Evolutionary conservation across 345 rosid species (phyloP).

Genomic region (Mercurialis annua): DNA sequence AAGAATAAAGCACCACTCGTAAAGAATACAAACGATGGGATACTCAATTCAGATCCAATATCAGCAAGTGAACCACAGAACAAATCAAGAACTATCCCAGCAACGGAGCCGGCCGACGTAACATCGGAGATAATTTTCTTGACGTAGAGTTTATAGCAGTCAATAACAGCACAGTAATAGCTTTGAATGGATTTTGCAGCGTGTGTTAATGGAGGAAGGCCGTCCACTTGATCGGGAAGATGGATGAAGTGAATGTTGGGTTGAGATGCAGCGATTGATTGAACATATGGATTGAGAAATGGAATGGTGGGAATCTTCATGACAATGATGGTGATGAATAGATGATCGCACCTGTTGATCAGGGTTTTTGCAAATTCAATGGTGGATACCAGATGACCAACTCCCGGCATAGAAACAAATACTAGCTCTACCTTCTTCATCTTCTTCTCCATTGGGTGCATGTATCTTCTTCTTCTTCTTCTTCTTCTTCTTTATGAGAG

Average conservation of each 20-base stretch:
- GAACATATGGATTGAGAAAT: slow-evolving; percentile 5
- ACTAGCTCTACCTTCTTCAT: slow-evolving; percentile 36
- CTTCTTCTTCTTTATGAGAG: too few species aligned
- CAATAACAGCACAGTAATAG: background rate
- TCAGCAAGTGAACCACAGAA: slow-evolving; percentile 18
- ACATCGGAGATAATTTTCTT: background rate
- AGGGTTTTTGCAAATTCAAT: slow-evolving; percentile 47
- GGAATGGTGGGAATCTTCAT: slow-evolving; percentile 13
- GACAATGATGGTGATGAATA: slow-evolving; percentile 31
- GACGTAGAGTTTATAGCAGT: background rate
- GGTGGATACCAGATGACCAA: slow-evolving; percentile 45
- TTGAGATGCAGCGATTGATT: slow-evolving; percentile 19
- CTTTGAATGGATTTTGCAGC: slow-evolving; percentile 18
- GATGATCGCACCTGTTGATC: slow-evolving; percentile 27
- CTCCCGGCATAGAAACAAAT: slow-evolving; percentile 30
- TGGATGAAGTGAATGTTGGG: slow-evolving; percentile 31
- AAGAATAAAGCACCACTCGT: slow-evolving; percentile 13
- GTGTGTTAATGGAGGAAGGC: slow-evolving; percentile 25
- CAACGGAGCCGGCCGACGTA: slow-evolving; percentile 4
- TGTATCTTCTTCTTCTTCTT: too few species aligned
- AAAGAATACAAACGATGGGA: slow-evolving; percentile 16
- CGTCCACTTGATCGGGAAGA: slow-evolving; percentile 24
- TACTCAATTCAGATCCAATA: slow-evolving; percentile 10
- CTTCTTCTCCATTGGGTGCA: too few species aligned
- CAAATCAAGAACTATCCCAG: slow-evolving; percentile 15